These are phyloP conservation scores for Aureobasidium vineae DNA, from an alignment of 2,329 filamentous ascomycete species.

Conservation along the genomic window DNA sequence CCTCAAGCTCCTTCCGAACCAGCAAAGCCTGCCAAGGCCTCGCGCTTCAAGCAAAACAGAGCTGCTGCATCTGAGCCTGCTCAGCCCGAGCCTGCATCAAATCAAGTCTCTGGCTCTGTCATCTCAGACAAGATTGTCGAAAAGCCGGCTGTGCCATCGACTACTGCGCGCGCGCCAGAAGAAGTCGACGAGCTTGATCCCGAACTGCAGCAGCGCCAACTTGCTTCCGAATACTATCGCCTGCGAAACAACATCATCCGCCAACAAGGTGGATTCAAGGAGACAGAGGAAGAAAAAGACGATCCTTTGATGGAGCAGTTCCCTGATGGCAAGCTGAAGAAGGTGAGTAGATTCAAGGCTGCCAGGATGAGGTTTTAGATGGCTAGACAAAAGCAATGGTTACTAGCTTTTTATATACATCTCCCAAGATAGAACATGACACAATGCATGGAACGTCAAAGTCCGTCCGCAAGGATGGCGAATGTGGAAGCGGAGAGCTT, in stretches of 20 bases:
- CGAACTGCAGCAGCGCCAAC: conserved; percentile 69
- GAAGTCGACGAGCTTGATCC: conserved; percentile 59
- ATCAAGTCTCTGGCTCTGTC: conserved; percentile 36
- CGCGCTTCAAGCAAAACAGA: conserved; percentile 43
- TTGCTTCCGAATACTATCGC: conserved; percentile 78
- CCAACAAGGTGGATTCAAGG: conserved; percentile 74
- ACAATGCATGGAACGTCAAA: conserved; percentile 2
- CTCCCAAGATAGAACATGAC: neutral
- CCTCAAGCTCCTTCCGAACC: conserved; percentile 24
- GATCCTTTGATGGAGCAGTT: conserved; percentile 56
- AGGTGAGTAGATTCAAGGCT: conserved; percentile 42
- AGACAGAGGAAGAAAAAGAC: conserved; percentile 60
- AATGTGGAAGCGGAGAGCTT: conserved; percentile 18
- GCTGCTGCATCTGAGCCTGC: neutral
- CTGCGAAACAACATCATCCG: conserved; percentile 81
- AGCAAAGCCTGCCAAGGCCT: conserved; percentile 38
- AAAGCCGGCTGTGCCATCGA: conserved; percentile 40
- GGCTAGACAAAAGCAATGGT: neutral
- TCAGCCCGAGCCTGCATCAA: neutral
- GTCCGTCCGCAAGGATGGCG: conserved; percentile 16
- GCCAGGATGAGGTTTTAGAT: conserved; percentile 35
- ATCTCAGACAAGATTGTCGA: conserved; percentile 61
- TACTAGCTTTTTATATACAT: neutral
- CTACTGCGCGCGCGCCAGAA: conserved; percentile 40
- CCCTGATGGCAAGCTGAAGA: conserved; percentile 39